Base-by-base conservation (phyloP, 1,284 basidiomycete genomes). In the Vanrija pseudolonga region DNA sequence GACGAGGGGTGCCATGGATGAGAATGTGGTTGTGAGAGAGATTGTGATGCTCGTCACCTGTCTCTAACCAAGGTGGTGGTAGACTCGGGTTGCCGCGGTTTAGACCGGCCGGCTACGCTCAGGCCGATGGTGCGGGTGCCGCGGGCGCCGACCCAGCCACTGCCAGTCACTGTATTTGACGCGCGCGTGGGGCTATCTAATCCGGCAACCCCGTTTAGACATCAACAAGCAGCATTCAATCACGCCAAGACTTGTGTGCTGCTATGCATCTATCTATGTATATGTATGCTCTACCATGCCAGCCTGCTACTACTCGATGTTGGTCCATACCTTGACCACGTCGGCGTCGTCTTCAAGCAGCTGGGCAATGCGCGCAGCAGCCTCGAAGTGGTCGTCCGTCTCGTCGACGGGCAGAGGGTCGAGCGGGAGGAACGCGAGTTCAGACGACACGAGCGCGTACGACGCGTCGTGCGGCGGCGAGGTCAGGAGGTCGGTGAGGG, bases 251-350 rank as follows among this genome's bases (percentile, higher is more conserved):
- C 7, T 11, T 26, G 7, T 11, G 14, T 32, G 32, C 32, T 26
- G 24, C 24, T 26, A 32, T 26, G 26, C 26, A 26, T 1, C 26
- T 1, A 14, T 9, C 23, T 42, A 32, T 42, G 8, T 45, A 22
- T n/a, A 8, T 17, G 3, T 6, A 38, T 38, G 36, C 32, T 36
- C 45, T 22, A 20, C 11, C 36, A 4, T 36, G 12, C 36, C 20
- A 23, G 3, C 32, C 23, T 11, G 9, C 26, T 4, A 18, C 28
- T 50, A 52, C 15, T 45, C 57, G n/a, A 76, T 44, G 56, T 76
- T 76, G 19, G 72, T 76, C 73, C 73, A 76, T 4, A 76, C 71
- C 50, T 65, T 67, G 20, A 69, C 63, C 4, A 76, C 72, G 48
- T 76, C 74, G 6, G 50, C 47, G 24, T 73, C 72, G 44, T 68